These are phyloP conservation scores for Stagonosporopsis rhizophila DNA, from an alignment of 2,329 filamentous ascomycete genomes.

Conservation along the genomic window DNA sequence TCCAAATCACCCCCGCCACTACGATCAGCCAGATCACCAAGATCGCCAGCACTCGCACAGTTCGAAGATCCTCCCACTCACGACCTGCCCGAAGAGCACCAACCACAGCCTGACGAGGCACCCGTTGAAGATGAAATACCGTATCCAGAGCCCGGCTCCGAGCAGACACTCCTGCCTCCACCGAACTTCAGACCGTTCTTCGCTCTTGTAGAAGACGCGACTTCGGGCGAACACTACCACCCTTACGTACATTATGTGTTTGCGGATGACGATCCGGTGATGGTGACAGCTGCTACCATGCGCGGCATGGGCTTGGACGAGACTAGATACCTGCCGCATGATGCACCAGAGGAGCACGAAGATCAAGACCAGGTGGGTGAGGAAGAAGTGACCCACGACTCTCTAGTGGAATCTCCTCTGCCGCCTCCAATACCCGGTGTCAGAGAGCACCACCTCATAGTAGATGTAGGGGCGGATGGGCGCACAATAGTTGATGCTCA, in stretches of 20 bases:
- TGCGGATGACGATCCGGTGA: constrained; percentile 84
- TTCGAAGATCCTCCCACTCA: constrained; percentile 35
- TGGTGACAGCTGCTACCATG: constrained; percentile 71
- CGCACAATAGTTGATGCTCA: constrained; percentile 70
- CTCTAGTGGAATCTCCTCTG: constrained; percentile 50
- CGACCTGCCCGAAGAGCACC: constrained; percentile 24
- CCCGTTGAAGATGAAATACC: constrained; percentile 41
- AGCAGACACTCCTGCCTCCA: constrained; percentile 49
- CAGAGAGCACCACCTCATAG: constrained; percentile 63
- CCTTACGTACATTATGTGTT: constrained; percentile 93
- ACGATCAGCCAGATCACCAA: constrained; percentile 33
- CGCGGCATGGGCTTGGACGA: constrained; percentile 59
- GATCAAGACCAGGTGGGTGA: constrained; percentile 25
- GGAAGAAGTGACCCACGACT: constrained; percentile 35
- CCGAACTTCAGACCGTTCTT: constrained; percentile 80
- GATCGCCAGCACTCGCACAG: constrained; percentile 31
- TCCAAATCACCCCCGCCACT: constrained; percentile 27
- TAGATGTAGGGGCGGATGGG: constrained; percentile 59
- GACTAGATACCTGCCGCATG: constrained; percentile 48
- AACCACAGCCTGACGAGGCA: constrained; percentile 29
- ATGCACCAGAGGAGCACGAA: constrained; percentile 28
- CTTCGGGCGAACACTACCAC: constrained; percentile 78
- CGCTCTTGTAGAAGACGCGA: constrained; percentile 78
- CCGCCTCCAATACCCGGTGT: constrained; percentile 56
- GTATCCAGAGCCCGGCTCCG: constrained; percentile 44